Evolutionary conservation across 1,284 basidiomycete species (phyloP).

Genomic region (Violaceomyces palustris): DNA sequence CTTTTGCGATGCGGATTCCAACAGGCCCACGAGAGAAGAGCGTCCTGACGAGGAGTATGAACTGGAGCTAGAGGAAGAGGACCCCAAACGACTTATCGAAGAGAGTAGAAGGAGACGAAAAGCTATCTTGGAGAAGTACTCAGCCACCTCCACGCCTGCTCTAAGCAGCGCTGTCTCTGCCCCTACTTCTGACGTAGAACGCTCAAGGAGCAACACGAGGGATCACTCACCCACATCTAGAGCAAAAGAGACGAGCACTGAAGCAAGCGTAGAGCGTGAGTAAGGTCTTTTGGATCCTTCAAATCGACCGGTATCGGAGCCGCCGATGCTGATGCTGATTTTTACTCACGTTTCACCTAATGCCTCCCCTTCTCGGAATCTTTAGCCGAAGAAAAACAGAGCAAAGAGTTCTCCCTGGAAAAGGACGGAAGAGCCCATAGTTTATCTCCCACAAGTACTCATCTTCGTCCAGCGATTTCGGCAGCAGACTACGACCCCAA

Average conservation of each 20-base stretch:
- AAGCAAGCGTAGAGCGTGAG: background rate
- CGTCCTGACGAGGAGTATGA: constrained; percentile 1
- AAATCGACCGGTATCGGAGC: background rate
- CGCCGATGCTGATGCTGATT: background rate
- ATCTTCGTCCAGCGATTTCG: constrained; percentile 3
- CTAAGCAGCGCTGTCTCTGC: background rate
- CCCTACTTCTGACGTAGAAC: background rate
- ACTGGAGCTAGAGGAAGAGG: constrained; percentile 4
- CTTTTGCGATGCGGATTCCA: no score
- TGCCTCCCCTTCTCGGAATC: background rate
- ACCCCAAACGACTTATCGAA: constrained; percentile 13
- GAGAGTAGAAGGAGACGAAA: constrained; percentile 33
- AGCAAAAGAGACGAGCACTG: background rate
- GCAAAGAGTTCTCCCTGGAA: constrained; percentile 1
- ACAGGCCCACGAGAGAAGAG: no score
- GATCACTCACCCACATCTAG: background rate
- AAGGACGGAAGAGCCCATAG: background rate
- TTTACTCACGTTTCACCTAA: background rate
- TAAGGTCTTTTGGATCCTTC: background rate
- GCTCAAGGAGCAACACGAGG: background rate
- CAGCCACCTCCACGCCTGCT: background rate
- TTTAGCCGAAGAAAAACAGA: background rate
- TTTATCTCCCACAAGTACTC: background rate
- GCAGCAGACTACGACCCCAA: constrained; percentile 33
- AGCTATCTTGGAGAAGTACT: constrained; percentile 23